A percentile compares a stretch with the other conserved stretches of the same genome.
Conservation (phyloP, 805 yeast genomes). For the Wickerhamomyces ciferrii region DNA sequence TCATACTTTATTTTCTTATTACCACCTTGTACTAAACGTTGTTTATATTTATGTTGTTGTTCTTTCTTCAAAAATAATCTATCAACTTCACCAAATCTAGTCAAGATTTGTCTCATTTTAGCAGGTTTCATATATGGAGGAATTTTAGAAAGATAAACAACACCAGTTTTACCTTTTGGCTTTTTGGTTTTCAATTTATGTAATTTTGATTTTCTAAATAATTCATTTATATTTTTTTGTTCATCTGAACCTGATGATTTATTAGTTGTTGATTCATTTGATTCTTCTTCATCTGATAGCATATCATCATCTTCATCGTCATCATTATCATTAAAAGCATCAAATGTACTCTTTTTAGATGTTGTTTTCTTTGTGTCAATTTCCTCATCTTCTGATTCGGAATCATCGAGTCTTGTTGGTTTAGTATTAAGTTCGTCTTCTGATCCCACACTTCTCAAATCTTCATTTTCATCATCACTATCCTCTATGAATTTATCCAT, state of each 20-base stretch:
- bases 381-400: constrained; percentile 24
- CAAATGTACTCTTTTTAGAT: constrained; percentile 8
- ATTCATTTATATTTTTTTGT: constrained; percentile 27
- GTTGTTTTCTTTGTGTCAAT: constrained; percentile 13
- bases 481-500: constrained; percentile 18
- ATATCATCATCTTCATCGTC: constrained; percentile 14
- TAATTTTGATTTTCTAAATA: constrained; percentile 52
- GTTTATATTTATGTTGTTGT: constrained; percentile 54
- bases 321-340: constrained; percentile 16
- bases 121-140: constrained; percentile 98
- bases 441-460: constrained; percentile 11
- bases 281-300: constrained; percentile 8
- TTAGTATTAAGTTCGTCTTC: constrained; percentile 19
- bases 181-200: constrained; percentile 52
- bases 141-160: constrained; percentile 82
- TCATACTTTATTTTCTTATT: constrained; percentile 82
- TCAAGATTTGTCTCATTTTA: constrained; percentile 74
- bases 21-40: constrained; percentile 82
- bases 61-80: constrained; percentile 86
- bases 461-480: constrained; percentile 11
- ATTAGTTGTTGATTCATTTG: not conserved
- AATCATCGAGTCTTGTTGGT: constrained; percentile 9
- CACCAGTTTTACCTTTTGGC: constrained; percentile 71
- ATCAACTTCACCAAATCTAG: constrained; percentile 84
- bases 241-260: constrained; percentile 14